Percentiles rank a stretch among this genome's conserved stretches.
These are phyloP conservation scores for Tetrahymena malaccensis DNA, from an alignment of 73 alveolate genomes.

Conservation along the genomic window DNA sequence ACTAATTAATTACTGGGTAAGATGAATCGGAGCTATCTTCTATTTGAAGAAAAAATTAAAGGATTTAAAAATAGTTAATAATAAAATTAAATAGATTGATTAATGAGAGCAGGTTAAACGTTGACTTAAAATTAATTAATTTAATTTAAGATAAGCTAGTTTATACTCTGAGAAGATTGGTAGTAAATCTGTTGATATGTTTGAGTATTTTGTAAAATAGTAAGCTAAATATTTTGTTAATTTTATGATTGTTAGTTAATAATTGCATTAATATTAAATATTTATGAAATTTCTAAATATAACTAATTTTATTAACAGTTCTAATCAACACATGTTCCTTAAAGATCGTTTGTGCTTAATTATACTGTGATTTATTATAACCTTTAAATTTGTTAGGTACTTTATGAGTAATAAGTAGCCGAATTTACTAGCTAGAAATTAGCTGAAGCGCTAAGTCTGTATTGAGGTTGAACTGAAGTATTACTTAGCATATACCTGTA, in stretches of 20 bases:
- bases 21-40: background rate
- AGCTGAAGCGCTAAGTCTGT: background rate
- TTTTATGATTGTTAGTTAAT: background rate
- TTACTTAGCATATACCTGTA: background rate
- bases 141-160: background rate
- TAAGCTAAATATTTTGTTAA: background rate
- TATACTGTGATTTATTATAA: background rate
- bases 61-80: background rate
- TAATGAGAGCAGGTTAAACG: background rate
- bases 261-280: background rate
- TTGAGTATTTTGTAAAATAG: background rate
- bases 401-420: background rate
- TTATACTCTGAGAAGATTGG: background rate
- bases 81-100: background rate
- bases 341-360: background rate
- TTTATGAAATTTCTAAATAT: background rate
- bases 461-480: background rate
- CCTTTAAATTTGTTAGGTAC: background rate
- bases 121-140: background rate
- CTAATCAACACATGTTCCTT: background rate
- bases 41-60: background rate
- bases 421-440: background rate
- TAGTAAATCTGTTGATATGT: background rate
- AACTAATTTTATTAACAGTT: background rate
- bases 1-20: background rate